Percentiles rank a stretch among this genome's conserved stretches.
These are phyloP conservation scores for Neurospora sp. DNA, from an alignment of 495 filamentous ascomycete species.

Conservation along the genomic window DNA sequence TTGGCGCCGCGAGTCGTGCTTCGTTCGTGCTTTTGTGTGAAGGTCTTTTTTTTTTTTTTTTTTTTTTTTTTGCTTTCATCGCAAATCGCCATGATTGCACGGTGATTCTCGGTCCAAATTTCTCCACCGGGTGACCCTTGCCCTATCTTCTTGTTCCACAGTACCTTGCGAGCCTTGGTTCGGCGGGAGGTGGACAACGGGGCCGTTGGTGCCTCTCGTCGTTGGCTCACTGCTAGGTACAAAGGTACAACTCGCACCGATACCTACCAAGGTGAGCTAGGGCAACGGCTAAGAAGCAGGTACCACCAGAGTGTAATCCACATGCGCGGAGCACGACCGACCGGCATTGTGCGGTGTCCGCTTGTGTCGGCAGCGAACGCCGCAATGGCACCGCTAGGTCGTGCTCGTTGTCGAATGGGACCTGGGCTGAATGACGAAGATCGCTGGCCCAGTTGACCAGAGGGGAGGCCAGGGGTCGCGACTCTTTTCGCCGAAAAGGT, in stretches of 20 bases:
- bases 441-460: neutral
- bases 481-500: neutral
- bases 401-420: neutral
- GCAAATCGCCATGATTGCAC: neutral
- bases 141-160: neutral
- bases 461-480: neutral
- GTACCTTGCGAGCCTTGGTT: neutral
- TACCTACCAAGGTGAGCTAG: neutral
- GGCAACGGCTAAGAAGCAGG: neutral
- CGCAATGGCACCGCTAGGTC: neutral
- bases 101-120: neutral
- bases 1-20: conserved; percentile 5
- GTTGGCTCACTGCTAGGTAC: neutral
- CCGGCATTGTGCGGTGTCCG: neutral
- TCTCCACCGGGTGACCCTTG: neutral
- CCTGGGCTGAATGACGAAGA: neutral
- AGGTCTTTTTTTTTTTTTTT: neutral
- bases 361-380: neutral
- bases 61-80: neutral
- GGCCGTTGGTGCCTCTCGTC: neutral
- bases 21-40: neutral
- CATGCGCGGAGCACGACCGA: neutral
- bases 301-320: neutral
- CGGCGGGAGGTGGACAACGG: neutral
- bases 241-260: neutral